phyloP scores from a whole-genome alignment of 1,284 basidiomycete genomes.

The Fomitopsis betulina region DNA sequence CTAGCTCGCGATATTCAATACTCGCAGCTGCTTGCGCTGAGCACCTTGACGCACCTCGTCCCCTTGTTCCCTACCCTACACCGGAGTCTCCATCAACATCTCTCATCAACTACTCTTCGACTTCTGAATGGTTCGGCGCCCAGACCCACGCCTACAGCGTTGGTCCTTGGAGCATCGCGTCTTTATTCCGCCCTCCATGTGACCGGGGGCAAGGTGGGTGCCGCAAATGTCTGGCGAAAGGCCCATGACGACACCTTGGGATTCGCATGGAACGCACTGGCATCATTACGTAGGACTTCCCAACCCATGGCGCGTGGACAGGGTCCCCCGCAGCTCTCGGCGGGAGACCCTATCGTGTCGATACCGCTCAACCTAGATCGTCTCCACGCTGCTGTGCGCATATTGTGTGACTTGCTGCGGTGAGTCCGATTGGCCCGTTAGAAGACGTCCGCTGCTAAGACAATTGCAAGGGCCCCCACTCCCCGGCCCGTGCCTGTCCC shows the following conservation, averaged over 20 bases:
- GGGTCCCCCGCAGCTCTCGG: conserved; percentile 5
- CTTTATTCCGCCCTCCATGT: conserved; percentile 60
- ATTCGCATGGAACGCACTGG: conserved; percentile 58
- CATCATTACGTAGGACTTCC: conserved; percentile 53
- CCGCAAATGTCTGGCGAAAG: conserved; percentile 67
- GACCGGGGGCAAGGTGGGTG: conserved; percentile 74
- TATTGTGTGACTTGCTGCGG: conserved; percentile 55
- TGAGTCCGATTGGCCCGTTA: conserved; percentile 23
- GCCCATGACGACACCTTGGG: conserved; percentile 61
- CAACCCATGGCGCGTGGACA: conserved; percentile 15
- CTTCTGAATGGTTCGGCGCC: conserved; percentile 52
- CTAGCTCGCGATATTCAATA: not conserved
- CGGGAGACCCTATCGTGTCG: conserved; percentile 34
- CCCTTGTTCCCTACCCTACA: conserved; percentile 63
- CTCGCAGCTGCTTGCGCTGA: conserved; percentile 46
- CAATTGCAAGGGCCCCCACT: conserved; percentile 45
- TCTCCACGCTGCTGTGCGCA: conserved; percentile 46
- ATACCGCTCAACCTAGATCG: conserved; percentile 57
- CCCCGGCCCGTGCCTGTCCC: conserved; percentile 72
- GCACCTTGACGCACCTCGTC: conserved; percentile 52
- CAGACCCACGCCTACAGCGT: conserved; percentile 31
- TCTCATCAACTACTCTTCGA: conserved; percentile 49
- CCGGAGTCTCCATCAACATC: conserved; percentile 42
- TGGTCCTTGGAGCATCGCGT: conserved; percentile 47
- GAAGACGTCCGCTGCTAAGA: not conserved